A percentile compares a stretch with the other conserved stretches of the same genome.
Conservation (phyloP, 768 basidiomycete genomes). For the Phylloporus arenicola region DNA sequence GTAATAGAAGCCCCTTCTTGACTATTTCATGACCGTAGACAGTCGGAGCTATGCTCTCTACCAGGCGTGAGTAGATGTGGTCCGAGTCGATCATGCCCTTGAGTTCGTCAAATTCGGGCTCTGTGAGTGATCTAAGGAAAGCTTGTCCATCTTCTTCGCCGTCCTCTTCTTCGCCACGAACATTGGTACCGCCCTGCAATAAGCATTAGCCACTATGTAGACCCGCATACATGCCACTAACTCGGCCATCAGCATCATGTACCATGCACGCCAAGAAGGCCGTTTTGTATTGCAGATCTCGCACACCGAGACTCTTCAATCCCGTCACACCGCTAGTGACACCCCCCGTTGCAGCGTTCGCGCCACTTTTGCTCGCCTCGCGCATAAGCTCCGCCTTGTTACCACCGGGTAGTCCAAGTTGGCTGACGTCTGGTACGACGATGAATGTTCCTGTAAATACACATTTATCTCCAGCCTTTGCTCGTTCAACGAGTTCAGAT, state of each 20-base stretch:
- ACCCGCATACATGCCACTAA: constrained; percentile 37
- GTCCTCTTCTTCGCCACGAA: constrained; percentile 83
- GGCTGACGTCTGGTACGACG: constrained; percentile 96
- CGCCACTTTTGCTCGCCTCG: constrained; percentile 66
- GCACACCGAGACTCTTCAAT: constrained; percentile 87
- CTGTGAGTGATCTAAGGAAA: constrained; percentile 84
- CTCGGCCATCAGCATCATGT: constrained; percentile 81
- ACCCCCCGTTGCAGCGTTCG: constrained; percentile 53
- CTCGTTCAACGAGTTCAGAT: constrained; percentile 94
- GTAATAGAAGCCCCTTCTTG: constrained; percentile 93
- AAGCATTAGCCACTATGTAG: not conserved
- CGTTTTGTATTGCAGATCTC: constrained; percentile 97
- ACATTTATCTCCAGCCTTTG: constrained; percentile 98
- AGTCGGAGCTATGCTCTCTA: constrained; percentile 93
- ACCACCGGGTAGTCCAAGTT: constrained; percentile 91
- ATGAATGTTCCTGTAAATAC: constrained; percentile 98
- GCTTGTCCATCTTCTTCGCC: constrained; percentile 75
- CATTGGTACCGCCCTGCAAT: constrained; percentile 71
- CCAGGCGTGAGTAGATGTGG: constrained; percentile 90
- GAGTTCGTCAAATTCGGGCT: constrained; percentile 93
- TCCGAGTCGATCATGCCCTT: constrained; percentile 91
- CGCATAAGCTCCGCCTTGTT: constrained; percentile 87
- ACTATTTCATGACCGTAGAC: constrained; percentile 99
- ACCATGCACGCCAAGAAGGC: constrained; percentile 99
- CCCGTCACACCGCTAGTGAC: constrained; percentile 86